Evolutionary conservation across 495 filamentous ascomycete genomes (phyloP), one percentile per base, ranked within the genome.

Genomic region (Penicillium pulvis): DNA sequence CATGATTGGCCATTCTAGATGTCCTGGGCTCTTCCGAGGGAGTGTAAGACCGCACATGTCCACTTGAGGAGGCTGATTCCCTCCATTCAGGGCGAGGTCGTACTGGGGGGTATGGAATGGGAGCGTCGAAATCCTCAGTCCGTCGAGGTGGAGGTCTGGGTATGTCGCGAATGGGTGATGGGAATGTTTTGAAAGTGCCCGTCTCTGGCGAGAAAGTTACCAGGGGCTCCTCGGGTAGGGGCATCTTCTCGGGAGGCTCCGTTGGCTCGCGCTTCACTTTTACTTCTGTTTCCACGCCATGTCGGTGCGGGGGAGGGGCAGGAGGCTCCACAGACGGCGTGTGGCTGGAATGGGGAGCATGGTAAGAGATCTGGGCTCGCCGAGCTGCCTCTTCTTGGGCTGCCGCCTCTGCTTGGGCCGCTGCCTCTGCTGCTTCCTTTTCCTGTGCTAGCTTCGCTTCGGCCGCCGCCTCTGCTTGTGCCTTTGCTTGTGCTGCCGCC

Each of bases 121-220:
- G 57, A 3, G 41, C 52, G 16, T 55, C 36, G 9, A 58, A 58
- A 7, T 52, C 50, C 35, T 70, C 57, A 24, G 56, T 61, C 53
- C 57, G 54, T 26, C 54, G 35, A 46, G 69, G 52, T 67, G 60
- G 46, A 14, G 46, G 46, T 31, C 46, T 42, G 23, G 39, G 31
- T 60, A 66, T 51, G 56, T 69, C 61, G 43, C 75, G 62, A 20
- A 68, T 39, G 31, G 77, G 77, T 6, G 79, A 78, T 24, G 77
- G 75, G n/a, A 75, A 67, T 4, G 74, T 73, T 30, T 67, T 75
- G 52, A 82, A 83, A 3, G 80, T 83, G 10, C 80, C 79, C 8
- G 78, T 80, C 45, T 64, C 71, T 17, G 79, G 79, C 2, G 79
- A 82, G 53, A 81, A 82, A 1, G 73, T 74, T 17, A 82, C 67